A percentile compares a stretch with the other conserved stretches of the same genome.
Conservation (phyloP, 129 eudicot species). For the Centella asiatica region DNA sequence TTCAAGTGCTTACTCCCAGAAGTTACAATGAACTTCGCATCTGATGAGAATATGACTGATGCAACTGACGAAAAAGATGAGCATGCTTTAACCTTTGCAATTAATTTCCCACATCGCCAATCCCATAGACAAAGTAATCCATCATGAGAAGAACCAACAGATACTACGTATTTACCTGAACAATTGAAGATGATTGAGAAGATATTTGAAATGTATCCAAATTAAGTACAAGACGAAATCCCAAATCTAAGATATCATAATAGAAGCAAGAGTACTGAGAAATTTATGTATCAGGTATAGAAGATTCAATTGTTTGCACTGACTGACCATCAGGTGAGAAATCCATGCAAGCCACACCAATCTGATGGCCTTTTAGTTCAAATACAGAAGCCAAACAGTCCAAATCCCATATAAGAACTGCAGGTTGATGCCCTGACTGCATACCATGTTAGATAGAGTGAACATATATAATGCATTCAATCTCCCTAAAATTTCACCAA, state of each 20-base stretch:
- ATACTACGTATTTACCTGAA: slow-evolving; percentile 53
- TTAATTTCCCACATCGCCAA: slow-evolving; percentile 42
- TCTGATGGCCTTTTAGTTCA: slow-evolving; percentile 59
- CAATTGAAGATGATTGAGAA: slow-evolving; percentile 1
- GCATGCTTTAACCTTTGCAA: slow-evolving; percentile 55
- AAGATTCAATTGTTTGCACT: slow-evolving; percentile 33
- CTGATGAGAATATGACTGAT: slow-evolving; percentile 52
- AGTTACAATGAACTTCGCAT: slow-evolving; percentile 47
- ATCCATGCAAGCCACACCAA: slow-evolving; percentile 62
- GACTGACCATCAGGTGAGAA: slow-evolving; percentile 77
- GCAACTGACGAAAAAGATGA: slow-evolving; percentile 47
- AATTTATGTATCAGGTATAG: slow-evolving; percentile 10
- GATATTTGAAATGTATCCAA: not conserved
- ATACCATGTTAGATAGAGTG: slow-evolving; percentile 12
- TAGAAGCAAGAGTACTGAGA: not conserved
- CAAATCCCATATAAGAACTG: slow-evolving; percentile 50
- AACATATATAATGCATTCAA: not conserved
- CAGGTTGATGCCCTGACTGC: slow-evolving; percentile 61
- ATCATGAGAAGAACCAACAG: slow-evolving; percentile 59
- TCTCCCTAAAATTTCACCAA: not conserved
- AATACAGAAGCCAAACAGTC: slow-evolving; percentile 31
- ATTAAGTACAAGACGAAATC: not conserved
- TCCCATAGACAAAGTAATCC: slow-evolving; percentile 68
- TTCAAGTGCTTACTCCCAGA: slow-evolving; percentile 58
- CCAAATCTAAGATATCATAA: not conserved